phyloP scores from a whole-genome alignment of 495 filamentous ascomycete species.

The Xylaria palmicola region DNA sequence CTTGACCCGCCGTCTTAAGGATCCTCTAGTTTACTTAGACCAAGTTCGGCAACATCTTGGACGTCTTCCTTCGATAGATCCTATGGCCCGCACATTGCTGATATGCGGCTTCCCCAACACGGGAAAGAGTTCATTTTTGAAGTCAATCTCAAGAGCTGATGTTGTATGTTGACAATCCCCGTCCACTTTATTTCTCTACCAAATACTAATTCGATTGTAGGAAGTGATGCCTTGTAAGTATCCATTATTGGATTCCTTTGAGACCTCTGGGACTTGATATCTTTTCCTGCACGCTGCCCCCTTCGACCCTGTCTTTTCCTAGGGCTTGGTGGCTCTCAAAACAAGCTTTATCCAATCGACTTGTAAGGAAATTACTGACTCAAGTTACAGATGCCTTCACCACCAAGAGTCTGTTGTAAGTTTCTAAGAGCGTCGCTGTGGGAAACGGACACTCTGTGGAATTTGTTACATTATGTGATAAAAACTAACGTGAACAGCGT shows the following conservation, averaged over 20 bases:
- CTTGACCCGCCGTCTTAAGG: slow-evolving; percentile 88
- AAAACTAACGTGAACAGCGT: slow-evolving; percentile 44
- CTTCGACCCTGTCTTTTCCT: not conserved
- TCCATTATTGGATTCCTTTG: not conserved
- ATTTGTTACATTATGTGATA: not conserved
- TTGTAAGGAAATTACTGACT: not conserved
- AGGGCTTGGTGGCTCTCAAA: not conserved
- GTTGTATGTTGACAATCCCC: slow-evolving; percentile 41
- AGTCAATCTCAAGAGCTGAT: slow-evolving; percentile 89
- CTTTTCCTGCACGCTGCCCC: not conserved
- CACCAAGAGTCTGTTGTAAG: slow-evolving; percentile 85
- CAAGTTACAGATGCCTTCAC: slow-evolving; percentile 75
- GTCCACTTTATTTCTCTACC: not conserved
- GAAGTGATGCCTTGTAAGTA: slow-evolving; percentile 79
- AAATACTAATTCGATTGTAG: slow-evolving; percentile 5
- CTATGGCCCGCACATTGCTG: slow-evolving; percentile 89
- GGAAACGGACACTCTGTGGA: not conserved
- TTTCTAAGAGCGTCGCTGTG: not conserved
- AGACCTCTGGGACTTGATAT: too few species aligned
- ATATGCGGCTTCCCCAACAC: slow-evolving; percentile 98
- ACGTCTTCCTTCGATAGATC: slow-evolving; percentile 95
- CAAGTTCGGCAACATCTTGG: slow-evolving; percentile 97
- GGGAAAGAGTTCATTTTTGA: slow-evolving; percentile 93
- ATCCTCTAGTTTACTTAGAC: slow-evolving; percentile 91
- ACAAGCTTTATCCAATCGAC: not conserved